Base-by-base conservation (phyloP, 345 rosid species). In the Citrus trifoliata region DNA sequence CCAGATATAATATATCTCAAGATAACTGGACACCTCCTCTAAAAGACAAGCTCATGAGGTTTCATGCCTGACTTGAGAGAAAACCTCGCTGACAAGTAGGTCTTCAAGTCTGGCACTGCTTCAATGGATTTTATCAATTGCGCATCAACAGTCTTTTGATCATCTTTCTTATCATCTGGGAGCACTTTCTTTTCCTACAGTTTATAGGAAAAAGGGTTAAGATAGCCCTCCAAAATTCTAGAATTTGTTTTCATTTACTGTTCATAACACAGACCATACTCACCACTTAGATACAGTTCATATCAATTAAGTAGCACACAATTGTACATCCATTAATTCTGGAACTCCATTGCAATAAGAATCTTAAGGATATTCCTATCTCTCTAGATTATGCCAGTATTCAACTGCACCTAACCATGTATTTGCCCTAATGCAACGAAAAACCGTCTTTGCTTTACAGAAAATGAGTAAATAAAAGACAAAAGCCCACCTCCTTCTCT, bases 31-130 rank as follows among this genome's bases (percentile, higher is more conserved):
- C 42, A 56, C 28, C 46, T 56, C 58, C 59, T 79, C 85, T 91
- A 91, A 86, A 93, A 91, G 61, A 88, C 92, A 70, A 90, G 95
- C 83, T 93, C 96, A 78, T 89, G 93, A 14, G 94, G 96, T 74
- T 91, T 95, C 93, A 90, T 90, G 81, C 95, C 93, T 27, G 92
- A 84, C 81, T 91, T 91, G 16, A 89, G 81, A 22, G 97, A 92
- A 75, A 95, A 95, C 83, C 95, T 88, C 8, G 97, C 93, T 5
- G 88, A 90, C 40, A 95, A 81, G 83, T 92, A 95, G 64, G 88
- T 77, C 86, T 86, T 92, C 88, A 91, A 76, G 70, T 93, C 97
- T 5, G 89, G 89, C 51, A 95, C 90, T 5, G 73, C 83, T 76
- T 92, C 98, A 24, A 92, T 86, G 70, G 93, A 82, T 80, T 91